Conservation (phyloP, 768 basidiomycete genomes). For the Collybia sp. region DNA sequence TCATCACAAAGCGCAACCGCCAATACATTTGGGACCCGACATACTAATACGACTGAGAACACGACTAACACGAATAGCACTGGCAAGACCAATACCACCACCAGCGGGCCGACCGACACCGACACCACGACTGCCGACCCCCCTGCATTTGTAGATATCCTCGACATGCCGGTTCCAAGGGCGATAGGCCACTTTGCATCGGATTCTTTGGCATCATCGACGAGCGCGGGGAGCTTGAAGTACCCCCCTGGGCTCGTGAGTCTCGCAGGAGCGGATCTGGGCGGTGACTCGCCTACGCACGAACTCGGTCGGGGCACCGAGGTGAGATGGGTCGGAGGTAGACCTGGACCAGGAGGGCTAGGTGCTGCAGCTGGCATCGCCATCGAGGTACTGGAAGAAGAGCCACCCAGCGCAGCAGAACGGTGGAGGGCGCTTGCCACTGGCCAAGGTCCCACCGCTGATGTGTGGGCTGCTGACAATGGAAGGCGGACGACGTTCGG, state of each 20-base stretch:
- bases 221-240: no score
- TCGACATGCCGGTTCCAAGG: slow-evolving; percentile 22
- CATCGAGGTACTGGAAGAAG: slow-evolving; percentile 65
- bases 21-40: no score
- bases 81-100: no score
- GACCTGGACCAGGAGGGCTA: slow-evolving; percentile 17
- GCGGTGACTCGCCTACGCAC: slow-evolving; percentile 16
- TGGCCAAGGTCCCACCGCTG: slow-evolving; percentile 17
- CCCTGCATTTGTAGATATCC: slow-evolving; percentile 7
- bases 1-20: no score
- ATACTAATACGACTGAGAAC: no score
- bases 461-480: slow-evolving; percentile 17
- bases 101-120: no score
- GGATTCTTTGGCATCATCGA: no score
- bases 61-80: no score
- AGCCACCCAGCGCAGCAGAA: slow-evolving; percentile 56
- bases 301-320: no score
- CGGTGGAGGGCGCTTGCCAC: slow-evolving; percentile 56
- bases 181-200: no score
- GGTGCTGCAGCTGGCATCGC: slow-evolving; percentile 24
- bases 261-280: slow-evolving; percentile 25
- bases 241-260: slow-evolving; percentile 33
- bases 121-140: no score
- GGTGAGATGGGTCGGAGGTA: no score
- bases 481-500: slow-evolving; percentile 58